Percentiles rank a stretch among this genome's conserved stretches.
These are phyloP conservation scores for Carex scoparia DNA, from an alignment of 176 grass and related monocot genomes.

Conservation along the genomic window DNA sequence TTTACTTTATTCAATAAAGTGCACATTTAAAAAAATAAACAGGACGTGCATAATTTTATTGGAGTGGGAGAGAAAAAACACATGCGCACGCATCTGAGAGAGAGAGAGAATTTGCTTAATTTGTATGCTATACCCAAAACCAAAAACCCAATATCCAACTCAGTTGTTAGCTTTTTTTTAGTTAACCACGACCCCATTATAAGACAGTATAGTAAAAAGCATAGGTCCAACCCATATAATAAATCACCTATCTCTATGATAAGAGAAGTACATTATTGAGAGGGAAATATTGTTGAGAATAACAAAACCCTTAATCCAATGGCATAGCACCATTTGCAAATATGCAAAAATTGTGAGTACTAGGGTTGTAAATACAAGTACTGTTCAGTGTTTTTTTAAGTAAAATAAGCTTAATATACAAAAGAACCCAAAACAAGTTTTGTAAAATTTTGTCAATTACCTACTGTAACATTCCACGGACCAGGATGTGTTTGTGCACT, in stretches of 20 bases:
- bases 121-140: neutral
- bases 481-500: constrained; percentile 31
- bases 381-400: neutral
- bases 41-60: neutral
- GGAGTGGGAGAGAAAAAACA: no score
- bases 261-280: neutral
- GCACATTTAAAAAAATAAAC: neutral
- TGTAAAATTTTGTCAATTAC: constrained; percentile 42
- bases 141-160: neutral
- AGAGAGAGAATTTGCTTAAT: neutral
- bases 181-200: neutral
- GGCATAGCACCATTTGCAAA: neutral
- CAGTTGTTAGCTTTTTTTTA: neutral
- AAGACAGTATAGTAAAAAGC: neutral
- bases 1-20: neutral
- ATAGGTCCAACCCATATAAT: neutral
- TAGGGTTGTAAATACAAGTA: constrained; percentile 1
- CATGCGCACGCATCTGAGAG: no score
- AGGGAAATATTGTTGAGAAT: neutral
- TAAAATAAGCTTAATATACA: neutral
- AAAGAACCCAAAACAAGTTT: constrained; percentile 18
- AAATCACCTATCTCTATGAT: neutral
- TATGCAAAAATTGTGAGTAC: neutral
- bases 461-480: constrained; percentile 61
- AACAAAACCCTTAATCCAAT: constrained; percentile 6